Conservation (phyloP, 805 yeast genomes). For the Grigorovia jiainica region DNA sequence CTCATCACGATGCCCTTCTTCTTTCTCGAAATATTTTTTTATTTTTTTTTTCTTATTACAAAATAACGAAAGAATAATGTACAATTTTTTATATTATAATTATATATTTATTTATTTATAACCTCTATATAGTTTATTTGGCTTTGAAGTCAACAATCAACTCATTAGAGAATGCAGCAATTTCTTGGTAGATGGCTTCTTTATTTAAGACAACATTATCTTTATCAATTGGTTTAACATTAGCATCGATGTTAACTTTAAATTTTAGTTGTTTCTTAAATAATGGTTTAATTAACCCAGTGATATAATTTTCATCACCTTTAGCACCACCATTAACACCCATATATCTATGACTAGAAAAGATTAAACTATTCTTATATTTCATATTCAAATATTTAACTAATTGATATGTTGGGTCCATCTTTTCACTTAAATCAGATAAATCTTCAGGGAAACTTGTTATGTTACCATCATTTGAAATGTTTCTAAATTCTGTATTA, state of each 20-base stretch:
- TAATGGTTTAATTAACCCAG: constrained; percentile 75
- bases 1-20: constrained; percentile 1
- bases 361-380: constrained; percentile 58
- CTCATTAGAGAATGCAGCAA: constrained; percentile 60
- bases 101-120: neutral
- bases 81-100: neutral
- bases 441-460: constrained; percentile 29
- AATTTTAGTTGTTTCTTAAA: constrained; percentile 54
- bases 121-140: constrained; percentile 9
- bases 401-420: constrained; percentile 54
- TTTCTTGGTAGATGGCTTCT: constrained; percentile 65
- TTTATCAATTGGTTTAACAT: constrained; percentile 51
- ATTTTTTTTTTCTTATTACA: too few species aligned
- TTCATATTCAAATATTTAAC: constrained; percentile 51
- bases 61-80: neutral
- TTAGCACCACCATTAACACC: constrained; percentile 46
- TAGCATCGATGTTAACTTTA: constrained; percentile 69
- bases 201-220: constrained; percentile 54
- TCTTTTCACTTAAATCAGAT: constrained; percentile 35
- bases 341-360: constrained; percentile 50
- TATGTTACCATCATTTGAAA: constrained; percentile 27
- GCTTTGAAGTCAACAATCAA: constrained; percentile 36
- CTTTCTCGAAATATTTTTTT: neutral
- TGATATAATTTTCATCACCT: constrained; percentile 52
- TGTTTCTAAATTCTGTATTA: constrained; percentile 49